A percentile compares a stretch with the other conserved stretches of the same genome.
phyloP scores from a whole-genome alignment of 306 rosid genomes.

The Crataegus laevigata region DNA sequence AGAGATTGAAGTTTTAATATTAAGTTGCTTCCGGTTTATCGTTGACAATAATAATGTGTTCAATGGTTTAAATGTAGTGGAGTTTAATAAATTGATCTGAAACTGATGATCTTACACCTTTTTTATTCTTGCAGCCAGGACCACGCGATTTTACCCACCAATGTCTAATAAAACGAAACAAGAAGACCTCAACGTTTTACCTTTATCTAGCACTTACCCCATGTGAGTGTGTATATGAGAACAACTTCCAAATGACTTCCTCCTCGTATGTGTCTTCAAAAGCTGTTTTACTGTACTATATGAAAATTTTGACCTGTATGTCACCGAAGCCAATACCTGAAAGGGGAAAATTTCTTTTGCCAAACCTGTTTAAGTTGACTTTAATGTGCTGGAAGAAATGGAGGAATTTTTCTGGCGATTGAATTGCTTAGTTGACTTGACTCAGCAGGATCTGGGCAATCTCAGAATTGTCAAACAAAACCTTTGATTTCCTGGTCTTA shows the following conservation, averaged over 20 bases:
- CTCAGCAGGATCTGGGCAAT: constrained; percentile 7
- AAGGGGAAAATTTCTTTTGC: neutral
- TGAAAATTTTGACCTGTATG: neutral
- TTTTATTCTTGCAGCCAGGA: constrained; percentile 75
- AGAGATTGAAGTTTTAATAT: neutral
- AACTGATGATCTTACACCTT: constrained; percentile 20
- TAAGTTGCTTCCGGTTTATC: neutral
- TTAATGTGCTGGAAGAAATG: neutral
- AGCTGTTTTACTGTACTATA: neutral
- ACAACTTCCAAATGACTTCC: constrained; percentile 1
- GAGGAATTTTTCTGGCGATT: neutral
- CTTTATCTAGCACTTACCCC: constrained; percentile 74
- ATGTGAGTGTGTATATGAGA: constrained; percentile 54
- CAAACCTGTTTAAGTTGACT: neutral
- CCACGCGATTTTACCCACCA: constrained; percentile 68
- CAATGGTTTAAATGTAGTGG: neutral
- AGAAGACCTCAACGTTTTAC: constrained; percentile 79
- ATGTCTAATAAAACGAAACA: constrained; percentile 81
- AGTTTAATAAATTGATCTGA: neutral
- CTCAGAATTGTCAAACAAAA: neutral
- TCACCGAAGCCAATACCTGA: neutral
- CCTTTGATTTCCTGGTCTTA: neutral
- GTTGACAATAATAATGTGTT: neutral
- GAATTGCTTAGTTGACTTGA: constrained; percentile 21
- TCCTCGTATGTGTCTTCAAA: constrained; percentile 11